Percentiles rank a stretch among this genome's conserved stretches.
Conservation (phyloP, 225 moss, liverwort and hornwort genomes). For the Antitrichia curtipendula region DNA sequence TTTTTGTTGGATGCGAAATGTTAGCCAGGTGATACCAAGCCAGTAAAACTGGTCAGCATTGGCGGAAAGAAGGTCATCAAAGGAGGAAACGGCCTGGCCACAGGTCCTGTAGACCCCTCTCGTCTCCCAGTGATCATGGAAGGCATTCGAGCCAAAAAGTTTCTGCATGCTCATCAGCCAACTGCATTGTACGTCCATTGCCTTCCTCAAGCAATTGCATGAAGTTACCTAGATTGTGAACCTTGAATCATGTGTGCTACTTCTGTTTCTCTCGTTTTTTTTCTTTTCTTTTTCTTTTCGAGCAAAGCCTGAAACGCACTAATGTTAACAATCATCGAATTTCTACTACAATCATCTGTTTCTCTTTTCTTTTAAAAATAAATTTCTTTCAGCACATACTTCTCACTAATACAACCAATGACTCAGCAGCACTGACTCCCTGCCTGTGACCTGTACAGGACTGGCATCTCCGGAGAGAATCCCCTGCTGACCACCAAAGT, state of each 20-base stretch:
- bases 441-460: neutral
- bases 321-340: neutral
- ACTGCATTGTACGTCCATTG: slow-evolving; percentile 29
- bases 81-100: slow-evolving; percentile 80
- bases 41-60: slow-evolving; percentile 57
- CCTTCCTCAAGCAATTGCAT: neutral
- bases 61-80: slow-evolving; percentile 68
- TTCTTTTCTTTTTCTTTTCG: neutral
- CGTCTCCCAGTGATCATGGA: slow-evolving; percentile 69
- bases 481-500: slow-evolving; percentile 19
- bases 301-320: neutral
- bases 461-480: slow-evolving; percentile 32
- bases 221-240: neutral
- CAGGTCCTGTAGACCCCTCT: slow-evolving; percentile 48
- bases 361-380: neutral
- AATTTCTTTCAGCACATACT: neutral
- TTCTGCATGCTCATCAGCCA: slow-evolving; percentile 51
- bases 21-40: slow-evolving; percentile 67
- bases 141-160: slow-evolving; percentile 23
- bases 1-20: neutral
- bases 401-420: neutral
- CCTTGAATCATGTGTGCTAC: neutral
- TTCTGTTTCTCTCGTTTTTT: neutral
- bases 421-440: neutral
- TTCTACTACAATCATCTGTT: neutral